A percentile compares a stretch with the other conserved stretches of the same genome.
Evolutionary conservation across 768 basidiomycete species (phyloP).

Genomic region (Jaapia argillacea): DNA sequence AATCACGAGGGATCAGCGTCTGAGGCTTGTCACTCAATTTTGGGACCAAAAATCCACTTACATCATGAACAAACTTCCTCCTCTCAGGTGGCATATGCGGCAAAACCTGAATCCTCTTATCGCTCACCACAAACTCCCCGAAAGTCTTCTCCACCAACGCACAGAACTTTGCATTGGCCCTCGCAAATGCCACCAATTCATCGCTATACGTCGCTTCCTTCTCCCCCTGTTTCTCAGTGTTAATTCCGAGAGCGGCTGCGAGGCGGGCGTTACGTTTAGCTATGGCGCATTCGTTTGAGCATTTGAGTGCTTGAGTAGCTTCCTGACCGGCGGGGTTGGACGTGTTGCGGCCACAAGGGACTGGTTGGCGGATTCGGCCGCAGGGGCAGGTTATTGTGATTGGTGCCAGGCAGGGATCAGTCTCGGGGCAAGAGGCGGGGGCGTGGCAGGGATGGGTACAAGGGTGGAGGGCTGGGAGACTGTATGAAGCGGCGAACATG

Average conservation of each 20-base stretch:
- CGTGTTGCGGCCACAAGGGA: constrained; percentile 57
- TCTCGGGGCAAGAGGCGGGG: constrained; percentile 75
- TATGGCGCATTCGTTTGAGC: constrained; percentile 73
- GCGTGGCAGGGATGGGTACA: constrained; percentile 81
- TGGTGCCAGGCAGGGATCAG: constrained; percentile 60
- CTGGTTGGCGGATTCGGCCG: constrained; percentile 66
- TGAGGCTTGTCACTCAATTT: constrained; percentile 1
- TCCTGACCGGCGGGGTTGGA: constrained; percentile 34
- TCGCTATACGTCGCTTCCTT: constrained; percentile 44
- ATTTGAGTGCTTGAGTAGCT: constrained; percentile 44
- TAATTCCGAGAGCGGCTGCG: constrained; percentile 90
- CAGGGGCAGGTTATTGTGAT: constrained; percentile 74
- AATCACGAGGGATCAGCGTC: constrained; percentile 3
- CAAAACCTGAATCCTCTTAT: constrained; percentile 59
- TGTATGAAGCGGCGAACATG: constrained; percentile 19
- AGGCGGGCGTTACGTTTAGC: constrained; percentile 82
- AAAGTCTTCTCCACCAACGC: constrained; percentile 72
- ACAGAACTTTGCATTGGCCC: constrained; percentile 56
- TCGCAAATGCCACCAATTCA: constrained; percentile 54
- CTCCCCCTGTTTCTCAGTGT: constrained; percentile 31
- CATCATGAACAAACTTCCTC: constrained; percentile 76
- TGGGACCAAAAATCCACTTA: constrained; percentile 22
- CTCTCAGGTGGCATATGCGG: constrained; percentile 75
- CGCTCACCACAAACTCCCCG: constrained; percentile 65
- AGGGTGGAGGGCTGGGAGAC: constrained; percentile 62